Percentiles rank a stretch among this genome's conserved stretches.
phyloP scores from a whole-genome alignment of 2,329 filamentous ascomycete species.

The Hymenotorrendiella dingleyae region DNA sequence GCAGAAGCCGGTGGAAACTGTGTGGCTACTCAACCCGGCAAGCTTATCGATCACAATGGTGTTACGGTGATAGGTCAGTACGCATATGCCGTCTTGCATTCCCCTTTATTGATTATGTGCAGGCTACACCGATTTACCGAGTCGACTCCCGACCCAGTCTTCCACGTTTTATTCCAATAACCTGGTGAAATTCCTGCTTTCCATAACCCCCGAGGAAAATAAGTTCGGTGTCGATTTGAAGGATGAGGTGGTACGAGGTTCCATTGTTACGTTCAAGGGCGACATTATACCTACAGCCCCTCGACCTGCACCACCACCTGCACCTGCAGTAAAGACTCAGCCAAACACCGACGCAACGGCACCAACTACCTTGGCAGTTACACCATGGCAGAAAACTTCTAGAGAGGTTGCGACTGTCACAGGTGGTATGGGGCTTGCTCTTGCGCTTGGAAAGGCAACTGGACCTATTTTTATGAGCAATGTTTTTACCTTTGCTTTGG shows the following conservation, averaged over 20 bases:
- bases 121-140: slow-evolving; percentile 84
- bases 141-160: slow-evolving; percentile 78
- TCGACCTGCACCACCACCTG: slow-evolving; percentile 54
- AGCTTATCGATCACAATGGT: slow-evolving; percentile 65
- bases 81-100: not conserved
- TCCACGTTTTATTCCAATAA: slow-evolving; percentile 92
- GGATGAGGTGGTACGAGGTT: slow-evolving; percentile 80
- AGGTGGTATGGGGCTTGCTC: slow-evolving; percentile 67
- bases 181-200: slow-evolving; percentile 81
- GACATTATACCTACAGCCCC: slow-evolving; percentile 71
- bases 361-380: slow-evolving; percentile 60
- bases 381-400: slow-evolving; percentile 74
- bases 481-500: slow-evolving; percentile 76
- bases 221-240: slow-evolving; percentile 73
- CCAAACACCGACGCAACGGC: slow-evolving; percentile 45
- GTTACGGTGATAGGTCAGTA: slow-evolving; percentile 74
- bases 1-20: slow-evolving; percentile 87
- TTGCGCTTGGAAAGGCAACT: slow-evolving; percentile 75
- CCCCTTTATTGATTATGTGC: not conserved
- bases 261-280: slow-evolving; percentile 76
- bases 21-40: slow-evolving; percentile 69
- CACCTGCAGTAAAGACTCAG: slow-evolving; percentile 43
- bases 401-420: slow-evolving; percentile 71
- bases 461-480: slow-evolving; percentile 84
- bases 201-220: slow-evolving; percentile 71